phyloP scores from a whole-genome alignment of 2,329 filamentous ascomycete genomes.

The Paramyrothecium roridum region DNA sequence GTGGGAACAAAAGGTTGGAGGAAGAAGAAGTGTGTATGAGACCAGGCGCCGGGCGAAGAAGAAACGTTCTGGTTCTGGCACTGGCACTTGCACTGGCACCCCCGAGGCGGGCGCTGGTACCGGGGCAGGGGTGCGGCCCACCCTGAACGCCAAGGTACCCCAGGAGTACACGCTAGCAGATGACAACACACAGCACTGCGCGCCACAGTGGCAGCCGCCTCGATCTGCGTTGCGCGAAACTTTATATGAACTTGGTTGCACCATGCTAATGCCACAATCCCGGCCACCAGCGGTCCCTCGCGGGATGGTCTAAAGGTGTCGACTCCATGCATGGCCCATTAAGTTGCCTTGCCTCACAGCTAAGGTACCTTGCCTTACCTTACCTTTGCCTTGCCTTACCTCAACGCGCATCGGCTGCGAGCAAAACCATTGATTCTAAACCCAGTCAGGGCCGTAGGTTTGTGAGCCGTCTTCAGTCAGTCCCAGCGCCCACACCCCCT shows the following conservation, averaged over 20 bases:
- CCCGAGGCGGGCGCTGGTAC: constrained; percentile 24
- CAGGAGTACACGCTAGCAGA: constrained; percentile 19
- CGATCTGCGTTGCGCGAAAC: constrained; percentile 15
- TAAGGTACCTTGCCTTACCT: neutral
- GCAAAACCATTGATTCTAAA: constrained; percentile 30
- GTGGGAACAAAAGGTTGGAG: constrained; percentile 27
- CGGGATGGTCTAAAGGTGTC: neutral
- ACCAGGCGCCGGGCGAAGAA: constrained; percentile 33
- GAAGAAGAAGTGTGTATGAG: constrained; percentile 27
- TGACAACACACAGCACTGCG: neutral
- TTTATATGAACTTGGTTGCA: constrained; percentile 27
- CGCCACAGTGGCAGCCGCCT: neutral
- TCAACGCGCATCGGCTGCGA: constrained; percentile 33
- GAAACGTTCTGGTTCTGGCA: constrained; percentile 29
- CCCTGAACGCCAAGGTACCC: constrained; percentile 21
- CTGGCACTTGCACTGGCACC: constrained; percentile 8
- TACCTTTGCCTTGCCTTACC: neutral
- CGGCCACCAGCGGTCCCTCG: constrained; percentile 27
- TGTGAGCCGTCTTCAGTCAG: neutral
- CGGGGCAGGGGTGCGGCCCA: constrained; percentile 29
- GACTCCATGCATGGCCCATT: constrained; percentile 33
- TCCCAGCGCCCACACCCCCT: neutral
- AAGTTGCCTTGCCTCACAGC: constrained; percentile 11
- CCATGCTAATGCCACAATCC: constrained; percentile 24
- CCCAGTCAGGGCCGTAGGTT: constrained; percentile 18